These are phyloP conservation scores for Aspergillus floridensis DNA, from an alignment of 2,329 filamentous ascomycete species.

Conservation along the genomic window DNA sequence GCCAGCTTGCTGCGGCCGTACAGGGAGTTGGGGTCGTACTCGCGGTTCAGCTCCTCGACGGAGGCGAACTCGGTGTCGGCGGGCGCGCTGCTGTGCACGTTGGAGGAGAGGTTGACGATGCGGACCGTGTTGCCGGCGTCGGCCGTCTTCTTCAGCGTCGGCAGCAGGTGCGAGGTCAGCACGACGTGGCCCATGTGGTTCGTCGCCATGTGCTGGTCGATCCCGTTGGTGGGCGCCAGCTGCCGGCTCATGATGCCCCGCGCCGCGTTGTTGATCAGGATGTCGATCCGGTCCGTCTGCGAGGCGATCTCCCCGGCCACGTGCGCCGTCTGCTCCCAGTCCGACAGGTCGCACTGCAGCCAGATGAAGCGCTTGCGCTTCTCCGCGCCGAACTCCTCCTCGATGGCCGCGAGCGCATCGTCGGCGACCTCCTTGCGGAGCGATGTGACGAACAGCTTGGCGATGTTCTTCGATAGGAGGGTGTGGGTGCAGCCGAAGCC, in stretches of 20 bases:
- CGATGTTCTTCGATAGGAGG: background rate
- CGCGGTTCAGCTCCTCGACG: constrained; percentile 1
- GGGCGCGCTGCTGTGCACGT: constrained; percentile 9
- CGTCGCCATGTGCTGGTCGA: constrained; percentile 2
- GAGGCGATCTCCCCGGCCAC: background rate
- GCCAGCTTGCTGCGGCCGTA: constrained; percentile 3
- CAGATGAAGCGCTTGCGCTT: constrained; percentile 2
- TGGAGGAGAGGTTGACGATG: constrained; percentile 9
- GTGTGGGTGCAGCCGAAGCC: constrained; percentile 1
- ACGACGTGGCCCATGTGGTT: constrained; percentile 8
- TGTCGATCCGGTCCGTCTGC: constrained; percentile 3
- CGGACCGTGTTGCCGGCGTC: constrained; percentile 4
- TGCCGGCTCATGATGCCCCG: constrained; percentile 1
- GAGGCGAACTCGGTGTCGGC: constrained; percentile 1
- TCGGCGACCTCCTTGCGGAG: constrained; percentile 1
- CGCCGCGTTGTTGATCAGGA: constrained; percentile 1
- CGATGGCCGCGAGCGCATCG: background rate
- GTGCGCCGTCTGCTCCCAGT: constrained; percentile 1
- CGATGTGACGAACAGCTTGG: constrained; percentile 2
- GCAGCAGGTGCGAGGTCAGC: constrained; percentile 6
- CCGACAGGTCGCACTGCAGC: constrained; percentile 4
- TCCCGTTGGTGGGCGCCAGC: background rate
- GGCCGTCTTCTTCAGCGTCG: constrained; percentile 4
- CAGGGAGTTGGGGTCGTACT: background rate
- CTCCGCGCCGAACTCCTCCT: background rate